A percentile compares a stretch with the other conserved stretches of the same genome.
Conservation (phyloP, 768 basidiomycete genomes). For the Grammothele lineata region DNA sequence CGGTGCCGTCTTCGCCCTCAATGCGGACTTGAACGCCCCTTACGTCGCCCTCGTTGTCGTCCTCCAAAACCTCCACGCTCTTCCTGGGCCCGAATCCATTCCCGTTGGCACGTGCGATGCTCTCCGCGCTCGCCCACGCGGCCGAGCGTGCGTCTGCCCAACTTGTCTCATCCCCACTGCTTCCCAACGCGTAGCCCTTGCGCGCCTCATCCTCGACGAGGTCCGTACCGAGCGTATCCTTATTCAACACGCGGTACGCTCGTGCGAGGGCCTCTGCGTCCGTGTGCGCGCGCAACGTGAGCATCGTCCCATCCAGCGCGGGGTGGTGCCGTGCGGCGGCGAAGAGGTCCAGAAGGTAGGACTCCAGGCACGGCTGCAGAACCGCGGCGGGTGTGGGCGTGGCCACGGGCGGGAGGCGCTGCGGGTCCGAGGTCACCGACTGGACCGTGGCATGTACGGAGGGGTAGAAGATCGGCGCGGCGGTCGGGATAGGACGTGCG, state of each 20-base stretch:
- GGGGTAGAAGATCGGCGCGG: slow-evolving; percentile 11
- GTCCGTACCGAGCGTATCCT: slow-evolving; percentile 57
- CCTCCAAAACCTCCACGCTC: not conserved
- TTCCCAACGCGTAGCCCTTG: slow-evolving; percentile 3
- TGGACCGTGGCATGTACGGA: slow-evolving; percentile 4
- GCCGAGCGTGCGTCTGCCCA: slow-evolving; percentile 2
- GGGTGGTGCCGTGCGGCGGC: slow-evolving; percentile 70
- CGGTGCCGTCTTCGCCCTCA: slow-evolving; percentile 1
- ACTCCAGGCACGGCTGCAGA: slow-evolving; percentile 46
- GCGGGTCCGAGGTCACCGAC: not conserved
- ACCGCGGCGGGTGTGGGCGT: slow-evolving; percentile 29
- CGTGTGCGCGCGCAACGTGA: slow-evolving; percentile 54
- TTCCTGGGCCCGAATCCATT: slow-evolving; percentile 1
- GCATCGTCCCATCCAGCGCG: slow-evolving; percentile 61
- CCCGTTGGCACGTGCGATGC: slow-evolving; percentile 10
- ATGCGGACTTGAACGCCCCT: slow-evolving; percentile 4
- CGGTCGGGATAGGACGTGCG: slow-evolving; percentile 15
- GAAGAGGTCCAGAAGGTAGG: slow-evolving; percentile 74
- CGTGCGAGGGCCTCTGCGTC: slow-evolving; percentile 67
- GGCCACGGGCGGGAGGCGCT: slow-evolving; percentile 3
- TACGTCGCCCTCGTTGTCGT: not conserved
- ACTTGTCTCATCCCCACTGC: slow-evolving; percentile 4
- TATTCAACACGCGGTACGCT: slow-evolving; percentile 62
- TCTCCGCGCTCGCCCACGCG: slow-evolving; percentile 17
- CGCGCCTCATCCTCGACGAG: slow-evolving; percentile 33